These are phyloP conservation scores for Aspergillus quadricinctus DNA, from an alignment of 2,329 filamentous ascomycete species.

Conservation along the genomic window DNA sequence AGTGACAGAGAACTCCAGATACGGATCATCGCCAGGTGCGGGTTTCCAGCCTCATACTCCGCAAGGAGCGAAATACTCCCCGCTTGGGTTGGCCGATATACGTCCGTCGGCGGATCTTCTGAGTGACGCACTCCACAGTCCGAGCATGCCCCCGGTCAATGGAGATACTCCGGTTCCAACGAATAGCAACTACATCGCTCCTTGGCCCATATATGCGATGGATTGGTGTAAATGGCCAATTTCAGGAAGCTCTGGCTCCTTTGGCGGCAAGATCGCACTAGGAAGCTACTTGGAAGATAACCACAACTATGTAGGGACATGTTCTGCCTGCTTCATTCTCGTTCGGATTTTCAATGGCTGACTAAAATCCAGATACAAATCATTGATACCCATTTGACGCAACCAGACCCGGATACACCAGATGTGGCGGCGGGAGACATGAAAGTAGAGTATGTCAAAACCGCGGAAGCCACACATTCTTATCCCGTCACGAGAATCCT, in stretches of 20 bases:
- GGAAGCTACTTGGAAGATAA: constrained; percentile 97
- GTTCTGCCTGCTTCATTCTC: background rate
- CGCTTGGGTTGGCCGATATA: constrained; percentile 87
- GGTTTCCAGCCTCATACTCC: constrained; percentile 52
- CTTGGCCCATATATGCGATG: constrained; percentile 93
- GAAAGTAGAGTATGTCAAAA: constrained; percentile 78
- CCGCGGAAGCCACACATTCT: constrained; percentile 94
- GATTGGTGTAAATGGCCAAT: constrained; percentile 99
- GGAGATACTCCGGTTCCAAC: constrained; percentile 60
- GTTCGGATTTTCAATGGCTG: constrained; percentile 10
- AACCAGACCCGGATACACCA: constrained; percentile 63
- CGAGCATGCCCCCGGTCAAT: constrained; percentile 58
- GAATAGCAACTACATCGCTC: constrained; percentile 89
- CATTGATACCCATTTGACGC: constrained; percentile 75
- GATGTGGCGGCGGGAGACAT: constrained; percentile 63
- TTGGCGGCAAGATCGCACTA: constrained; percentile 87
- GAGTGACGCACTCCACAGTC: constrained; percentile 64
- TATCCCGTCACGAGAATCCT: constrained; percentile 93
- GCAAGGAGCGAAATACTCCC: constrained; percentile 68
- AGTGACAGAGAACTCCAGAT: constrained; percentile 63
- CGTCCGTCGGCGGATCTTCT: constrained; percentile 77
- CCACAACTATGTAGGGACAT: constrained; percentile 79
- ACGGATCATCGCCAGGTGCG: constrained; percentile 44
- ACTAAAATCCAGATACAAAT: constrained; percentile 76
- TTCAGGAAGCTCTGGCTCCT: constrained; percentile 53